Evolutionary conservation across 2,329 filamentous ascomycete genomes (phyloP).

Genomic region (Didymella lethalis): DNA sequence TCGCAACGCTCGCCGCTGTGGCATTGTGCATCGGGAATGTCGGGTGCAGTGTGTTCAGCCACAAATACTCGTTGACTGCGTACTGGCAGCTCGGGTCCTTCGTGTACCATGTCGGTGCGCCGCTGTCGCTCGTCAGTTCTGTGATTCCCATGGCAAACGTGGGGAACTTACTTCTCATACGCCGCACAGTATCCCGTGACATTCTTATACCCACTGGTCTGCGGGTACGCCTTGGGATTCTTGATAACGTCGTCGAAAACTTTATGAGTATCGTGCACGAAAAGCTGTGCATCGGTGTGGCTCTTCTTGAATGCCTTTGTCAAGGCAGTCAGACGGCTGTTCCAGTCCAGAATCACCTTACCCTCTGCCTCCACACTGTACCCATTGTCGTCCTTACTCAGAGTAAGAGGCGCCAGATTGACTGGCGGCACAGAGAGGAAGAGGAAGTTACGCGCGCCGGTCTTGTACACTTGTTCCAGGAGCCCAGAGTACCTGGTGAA

Average conservation of each 20-base stretch:
- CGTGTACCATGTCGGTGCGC: conserved; percentile 51
- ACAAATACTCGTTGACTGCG: conserved; percentile 69
- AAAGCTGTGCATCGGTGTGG: conserved; percentile 54
- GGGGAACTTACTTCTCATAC: conserved; percentile 58
- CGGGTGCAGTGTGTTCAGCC: conserved; percentile 70
- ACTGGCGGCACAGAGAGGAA: conserved; percentile 59
- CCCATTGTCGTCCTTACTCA: conserved; percentile 47
- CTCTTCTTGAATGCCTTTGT: conserved; percentile 51
- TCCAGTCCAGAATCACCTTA: conserved; percentile 62
- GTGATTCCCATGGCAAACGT: no score
- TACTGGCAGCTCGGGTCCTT: conserved; percentile 58
- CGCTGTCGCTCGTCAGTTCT: conserved; percentile 33
- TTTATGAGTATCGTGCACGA: conserved; percentile 61
- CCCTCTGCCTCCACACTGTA: conserved; percentile 45
- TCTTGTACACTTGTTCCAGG: conserved; percentile 53
- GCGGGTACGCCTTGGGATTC: conserved; percentile 57
- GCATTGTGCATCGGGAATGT: conserved; percentile 69
- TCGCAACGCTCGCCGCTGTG: conserved; percentile 57
- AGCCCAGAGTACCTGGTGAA: conserved; percentile 50
- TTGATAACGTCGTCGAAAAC: conserved; percentile 64
- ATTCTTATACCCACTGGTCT: conserved; percentile 64
- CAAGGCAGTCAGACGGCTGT: conserved; percentile 47
- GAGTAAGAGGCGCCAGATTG: conserved; percentile 61
- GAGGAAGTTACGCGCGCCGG: conserved; percentile 59
- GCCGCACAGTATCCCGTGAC: conserved; percentile 62